Evolutionary conservation across 306 rosid species (phyloP).

Genomic region (Prunus armeniaca): DNA sequence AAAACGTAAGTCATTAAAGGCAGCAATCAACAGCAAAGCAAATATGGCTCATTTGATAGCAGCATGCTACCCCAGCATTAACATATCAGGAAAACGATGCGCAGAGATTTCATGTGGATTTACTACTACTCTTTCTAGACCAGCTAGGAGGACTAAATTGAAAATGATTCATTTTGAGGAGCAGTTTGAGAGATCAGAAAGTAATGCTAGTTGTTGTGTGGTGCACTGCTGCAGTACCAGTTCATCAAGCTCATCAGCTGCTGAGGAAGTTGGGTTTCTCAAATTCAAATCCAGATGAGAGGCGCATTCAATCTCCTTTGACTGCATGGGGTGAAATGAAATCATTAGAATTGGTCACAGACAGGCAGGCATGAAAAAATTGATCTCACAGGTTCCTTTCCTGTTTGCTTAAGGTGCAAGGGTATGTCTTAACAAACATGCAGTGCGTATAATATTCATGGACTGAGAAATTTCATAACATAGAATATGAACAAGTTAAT

Average conservation of each 20-base stretch:
- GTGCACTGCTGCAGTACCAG: constrained; percentile 33
- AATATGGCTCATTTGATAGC: constrained; percentile 51
- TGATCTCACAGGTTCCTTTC: too few species aligned
- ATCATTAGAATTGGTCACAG: too few species aligned
- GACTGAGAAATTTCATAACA: too few species aligned
- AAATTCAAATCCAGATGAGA: too few species aligned
- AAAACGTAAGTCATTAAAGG: background rate
- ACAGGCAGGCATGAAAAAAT: too few species aligned
- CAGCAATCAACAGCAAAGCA: background rate
- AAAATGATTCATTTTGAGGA: background rate
- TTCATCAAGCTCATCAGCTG: constrained; percentile 27
- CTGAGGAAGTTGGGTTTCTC: constrained; percentile 29
- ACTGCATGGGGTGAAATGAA: too few species aligned
- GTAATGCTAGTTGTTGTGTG: constrained; percentile 14
- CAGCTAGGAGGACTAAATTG: constrained; percentile 7
- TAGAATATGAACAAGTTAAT: too few species aligned
- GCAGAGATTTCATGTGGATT: constrained; percentile 24
- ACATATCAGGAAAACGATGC: constrained; percentile 23
- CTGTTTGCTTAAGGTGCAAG: too few species aligned
- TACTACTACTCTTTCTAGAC: background rate
- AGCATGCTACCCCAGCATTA: constrained; percentile 28
- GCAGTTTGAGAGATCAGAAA: background rate
- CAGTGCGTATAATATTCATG: too few species aligned
- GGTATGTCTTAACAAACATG: too few species aligned
- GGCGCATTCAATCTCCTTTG: too few species aligned